A percentile compares a stretch with the other conserved stretches of the same genome.
Evolutionary conservation across 129 eudicot genomes (phyloP).

Genomic region (Tagetes patula): DNA sequence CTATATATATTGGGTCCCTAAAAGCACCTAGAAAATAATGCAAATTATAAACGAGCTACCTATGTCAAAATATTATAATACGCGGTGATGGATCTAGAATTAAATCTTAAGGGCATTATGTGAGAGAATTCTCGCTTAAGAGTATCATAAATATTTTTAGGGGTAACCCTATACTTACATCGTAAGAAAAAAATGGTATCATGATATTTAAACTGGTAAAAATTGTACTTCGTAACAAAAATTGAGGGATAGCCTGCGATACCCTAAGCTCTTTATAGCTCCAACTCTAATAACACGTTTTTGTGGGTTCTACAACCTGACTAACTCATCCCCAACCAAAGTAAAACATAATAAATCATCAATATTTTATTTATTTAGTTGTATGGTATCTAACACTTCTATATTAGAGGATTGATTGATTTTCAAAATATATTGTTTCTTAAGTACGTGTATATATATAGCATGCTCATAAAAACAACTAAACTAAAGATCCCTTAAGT

Average conservation of each 20-base stretch:
- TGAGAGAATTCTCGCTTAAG: too few species aligned
- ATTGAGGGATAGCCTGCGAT: too few species aligned
- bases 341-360: slow-evolving; percentile 9
- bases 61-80: slow-evolving; percentile 14
- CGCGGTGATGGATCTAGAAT: too few species aligned
- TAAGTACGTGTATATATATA: background rate
- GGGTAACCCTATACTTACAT: too few species aligned
- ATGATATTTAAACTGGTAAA: too few species aligned
- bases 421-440: background rate
- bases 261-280: too few species aligned
- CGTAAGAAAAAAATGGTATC: too few species aligned
- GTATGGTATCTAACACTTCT: background rate
- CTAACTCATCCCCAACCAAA: slow-evolving; percentile 1
- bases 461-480: too few species aligned
- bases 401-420: background rate
- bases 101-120: too few species aligned
- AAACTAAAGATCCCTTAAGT: too few species aligned
- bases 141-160: too few species aligned
- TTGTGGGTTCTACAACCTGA: slow-evolving; percentile 26
- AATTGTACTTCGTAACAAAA: too few species aligned
- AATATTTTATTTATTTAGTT: background rate
- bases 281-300: slow-evolving; percentile 1
- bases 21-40: slow-evolving; percentile 25
- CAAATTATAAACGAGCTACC: slow-evolving; percentile 6
- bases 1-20: slow-evolving; percentile 23